A percentile compares a stretch with the other conserved stretches of the same genome.
Conservation (phyloP, 129 eudicot genomes). For the Helianthus tuberosus region DNA sequence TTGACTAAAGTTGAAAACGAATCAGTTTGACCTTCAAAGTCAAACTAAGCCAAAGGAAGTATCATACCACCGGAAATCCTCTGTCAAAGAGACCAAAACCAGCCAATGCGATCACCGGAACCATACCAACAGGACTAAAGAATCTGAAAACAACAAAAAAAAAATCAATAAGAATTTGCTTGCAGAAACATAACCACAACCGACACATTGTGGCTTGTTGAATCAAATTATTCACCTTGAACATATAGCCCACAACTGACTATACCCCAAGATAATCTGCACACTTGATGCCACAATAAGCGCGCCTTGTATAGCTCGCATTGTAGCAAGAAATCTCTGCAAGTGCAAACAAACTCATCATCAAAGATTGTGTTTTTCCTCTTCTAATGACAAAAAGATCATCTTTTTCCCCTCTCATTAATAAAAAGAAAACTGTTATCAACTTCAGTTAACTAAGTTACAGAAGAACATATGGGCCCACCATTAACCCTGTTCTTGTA, state of each 20-base stretch:
- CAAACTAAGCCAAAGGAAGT: slow-evolving; percentile 15
- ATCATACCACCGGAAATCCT: slow-evolving; percentile 90
- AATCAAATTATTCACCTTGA: slow-evolving; percentile 62
- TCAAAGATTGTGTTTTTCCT: slow-evolving; percentile 4
- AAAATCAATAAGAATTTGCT: neutral
- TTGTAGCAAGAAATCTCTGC: slow-evolving; percentile 82
- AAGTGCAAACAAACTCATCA: slow-evolving; percentile 22
- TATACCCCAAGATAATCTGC: slow-evolving; percentile 94
- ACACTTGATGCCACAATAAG: slow-evolving; percentile 95
- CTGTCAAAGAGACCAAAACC: slow-evolving; percentile 95
- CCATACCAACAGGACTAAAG: slow-evolving; percentile 98
- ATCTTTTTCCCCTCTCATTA: neutral
- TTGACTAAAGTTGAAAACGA: too few species aligned
- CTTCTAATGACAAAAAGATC: neutral
- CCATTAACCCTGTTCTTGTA: too few species aligned
- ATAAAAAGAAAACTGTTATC: neutral
- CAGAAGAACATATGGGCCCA: too few species aligned
- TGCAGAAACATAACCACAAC: neutral
- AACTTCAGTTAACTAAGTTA: neutral
- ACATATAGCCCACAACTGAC: slow-evolving; percentile 97
- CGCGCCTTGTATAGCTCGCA: slow-evolving; percentile 97
- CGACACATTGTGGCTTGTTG: neutral
- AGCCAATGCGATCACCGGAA: slow-evolving; percentile 83
- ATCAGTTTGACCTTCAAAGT: neutral
- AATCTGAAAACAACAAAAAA: slow-evolving; percentile 47